A percentile compares a stretch with the other conserved stretches of the same genome.
phyloP scores from a whole-genome alignment of 306 rosid species.

The Fragaria iinumae region DNA sequence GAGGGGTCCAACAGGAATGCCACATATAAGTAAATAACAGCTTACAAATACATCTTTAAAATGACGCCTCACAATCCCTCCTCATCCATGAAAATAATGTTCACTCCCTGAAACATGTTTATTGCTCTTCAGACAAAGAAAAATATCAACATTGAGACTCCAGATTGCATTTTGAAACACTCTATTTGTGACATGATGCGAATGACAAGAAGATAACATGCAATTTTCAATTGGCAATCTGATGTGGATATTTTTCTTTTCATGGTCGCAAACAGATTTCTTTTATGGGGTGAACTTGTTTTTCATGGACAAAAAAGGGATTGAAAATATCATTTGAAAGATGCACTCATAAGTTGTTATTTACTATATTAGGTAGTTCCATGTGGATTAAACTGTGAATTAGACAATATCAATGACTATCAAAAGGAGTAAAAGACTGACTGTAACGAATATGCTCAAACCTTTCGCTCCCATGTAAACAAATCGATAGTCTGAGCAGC shows the following conservation, averaged over 20 bases:
- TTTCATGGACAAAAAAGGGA: neutral
- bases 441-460: conserved; percentile 26
- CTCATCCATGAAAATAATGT: neutral
- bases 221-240: neutral
- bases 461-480: conserved; percentile 93
- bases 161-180: neutral
- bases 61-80: neutral
- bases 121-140: neutral
- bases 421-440: neutral
- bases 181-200: neutral
- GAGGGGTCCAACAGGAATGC: conserved; percentile 6
- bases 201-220: neutral
- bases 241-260: neutral
- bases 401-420: neutral
- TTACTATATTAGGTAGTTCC: conserved; percentile 18
- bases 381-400: neutral
- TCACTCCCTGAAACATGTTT: neutral
- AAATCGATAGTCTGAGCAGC: conserved; percentile 94
- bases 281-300: neutral
- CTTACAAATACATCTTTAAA: neutral
- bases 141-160: neutral
- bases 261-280: neutral
- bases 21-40: neutral
- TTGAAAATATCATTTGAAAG: neutral
- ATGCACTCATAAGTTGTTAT: neutral